These are phyloP conservation scores for Pestalotiopsis sp. DNA, from an alignment of 2,329 filamentous ascomycete genomes.

Conservation along the genomic window DNA sequence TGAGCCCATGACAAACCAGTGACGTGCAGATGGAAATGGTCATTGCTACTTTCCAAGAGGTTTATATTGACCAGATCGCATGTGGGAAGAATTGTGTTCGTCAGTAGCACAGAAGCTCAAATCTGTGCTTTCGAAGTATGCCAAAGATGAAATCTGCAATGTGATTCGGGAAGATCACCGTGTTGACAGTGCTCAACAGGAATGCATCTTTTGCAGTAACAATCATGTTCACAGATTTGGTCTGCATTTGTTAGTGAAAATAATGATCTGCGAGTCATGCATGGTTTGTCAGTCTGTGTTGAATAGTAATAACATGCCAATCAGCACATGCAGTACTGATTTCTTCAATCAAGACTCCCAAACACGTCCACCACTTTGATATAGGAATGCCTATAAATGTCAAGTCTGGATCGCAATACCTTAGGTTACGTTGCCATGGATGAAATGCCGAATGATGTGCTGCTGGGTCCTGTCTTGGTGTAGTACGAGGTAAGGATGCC, in stretches of 20 bases:
- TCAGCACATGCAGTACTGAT: not conserved
- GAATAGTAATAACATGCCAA: not conserved
- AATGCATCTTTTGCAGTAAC: not conserved
- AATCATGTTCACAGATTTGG: not conserved
- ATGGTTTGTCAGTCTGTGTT: not conserved
- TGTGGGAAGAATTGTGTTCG: no score
- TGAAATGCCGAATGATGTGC: not conserved
- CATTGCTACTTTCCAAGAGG: no score
- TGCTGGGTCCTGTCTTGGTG: not conserved
- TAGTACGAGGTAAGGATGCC: not conserved
- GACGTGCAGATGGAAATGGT: no score
- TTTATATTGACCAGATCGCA: no score
- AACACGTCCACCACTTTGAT: not conserved
- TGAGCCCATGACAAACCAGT: not conserved
- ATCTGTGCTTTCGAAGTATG: no score
- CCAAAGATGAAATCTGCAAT: no score
- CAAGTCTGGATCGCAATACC: not conserved
- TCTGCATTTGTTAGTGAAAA: not conserved
- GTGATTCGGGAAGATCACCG: no score
- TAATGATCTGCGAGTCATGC: not conserved
- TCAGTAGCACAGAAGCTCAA: no score
- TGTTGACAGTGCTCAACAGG: not conserved
- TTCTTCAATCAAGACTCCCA: not conserved
- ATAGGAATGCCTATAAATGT: not conserved
- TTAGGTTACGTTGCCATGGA: not conserved